A percentile compares a stretch with the other conserved stretches of the same genome.
These are phyloP conservation scores for Colletotrichum sp. DNA, from an alignment of 2,329 filamentous ascomycete genomes.

Conservation along the genomic window DNA sequence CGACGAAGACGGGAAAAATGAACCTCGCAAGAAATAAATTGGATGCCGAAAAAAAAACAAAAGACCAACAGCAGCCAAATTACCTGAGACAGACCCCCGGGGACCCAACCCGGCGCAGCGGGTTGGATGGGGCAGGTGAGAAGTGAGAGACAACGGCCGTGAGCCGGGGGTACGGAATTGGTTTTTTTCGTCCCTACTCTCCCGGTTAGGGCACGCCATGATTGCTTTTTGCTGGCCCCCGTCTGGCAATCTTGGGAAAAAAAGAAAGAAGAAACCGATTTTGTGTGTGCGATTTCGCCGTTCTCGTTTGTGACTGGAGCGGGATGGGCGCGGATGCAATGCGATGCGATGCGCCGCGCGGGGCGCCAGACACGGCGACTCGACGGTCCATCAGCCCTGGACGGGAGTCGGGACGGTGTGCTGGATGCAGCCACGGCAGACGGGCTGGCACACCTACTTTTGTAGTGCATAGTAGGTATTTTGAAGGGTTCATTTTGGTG, in stretches of 20 bases:
- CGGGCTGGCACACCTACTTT: not conserved
- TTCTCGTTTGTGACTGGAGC: constrained; percentile 9
- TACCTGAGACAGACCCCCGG: not conserved
- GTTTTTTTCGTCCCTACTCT: not conserved
- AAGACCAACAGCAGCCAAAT: not conserved
- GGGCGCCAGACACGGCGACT: not conserved
- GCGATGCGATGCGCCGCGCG: constrained; percentile 7
- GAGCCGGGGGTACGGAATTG: not conserved
- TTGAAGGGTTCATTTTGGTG: not conserved
- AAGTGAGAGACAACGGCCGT: not conserved
- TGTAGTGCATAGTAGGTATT: not conserved
- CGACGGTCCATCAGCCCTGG: not conserved
- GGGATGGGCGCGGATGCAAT: constrained; percentile 14
- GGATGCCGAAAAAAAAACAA: not conserved
- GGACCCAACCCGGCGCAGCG: not conserved
- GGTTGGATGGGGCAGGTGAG: not conserved
- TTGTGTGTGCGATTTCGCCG: not conserved
- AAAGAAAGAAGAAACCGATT: not conserved
- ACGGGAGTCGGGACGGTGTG: not conserved
- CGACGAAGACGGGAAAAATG: not conserved
- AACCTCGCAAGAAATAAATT: not conserved
- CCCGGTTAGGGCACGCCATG: not conserved
- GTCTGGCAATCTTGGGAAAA: not conserved
- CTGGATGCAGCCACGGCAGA: constrained; percentile 15
- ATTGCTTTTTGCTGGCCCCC: not conserved